These are phyloP conservation scores for Aspergillus fischeri DNA, from an alignment of 2,329 filamentous ascomycete species.

Conservation along the genomic window DNA sequence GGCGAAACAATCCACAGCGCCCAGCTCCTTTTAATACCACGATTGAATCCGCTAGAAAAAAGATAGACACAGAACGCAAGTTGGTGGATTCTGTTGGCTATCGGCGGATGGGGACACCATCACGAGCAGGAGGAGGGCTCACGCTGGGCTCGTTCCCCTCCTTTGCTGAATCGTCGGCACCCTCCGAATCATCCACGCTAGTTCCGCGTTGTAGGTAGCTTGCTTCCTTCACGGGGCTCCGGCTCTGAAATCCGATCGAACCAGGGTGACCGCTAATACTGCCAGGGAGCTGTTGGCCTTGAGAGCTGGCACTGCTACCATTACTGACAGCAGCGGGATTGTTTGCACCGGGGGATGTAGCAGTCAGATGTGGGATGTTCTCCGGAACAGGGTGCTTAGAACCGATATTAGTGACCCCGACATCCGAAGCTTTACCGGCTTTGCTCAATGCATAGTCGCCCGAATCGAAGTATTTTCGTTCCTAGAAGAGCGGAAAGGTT, in stretches of 20 bases:
- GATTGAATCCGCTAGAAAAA: conserved; percentile 8
- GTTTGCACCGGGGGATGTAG: conserved; percentile 49
- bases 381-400: conserved; percentile 92
- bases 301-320: conserved; percentile 25
- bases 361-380: conserved; percentile 86
- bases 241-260: conserved; percentile 50
- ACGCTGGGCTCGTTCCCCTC: conserved; percentile 39
- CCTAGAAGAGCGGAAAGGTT: conserved; percentile 44
- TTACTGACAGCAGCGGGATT: conserved; percentile 32
- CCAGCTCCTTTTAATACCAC: conserved; percentile 30
- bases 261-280: conserved; percentile 40
- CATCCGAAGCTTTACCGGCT: conserved; percentile 91
- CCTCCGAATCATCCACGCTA: conserved; percentile 53
- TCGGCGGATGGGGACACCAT: conserved; percentile 63
- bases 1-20: conserved; percentile 27
- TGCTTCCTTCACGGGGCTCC: conserved; percentile 85
- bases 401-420: conserved; percentile 89
- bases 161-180: conserved; percentile 24
- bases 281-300: conserved; percentile 40
- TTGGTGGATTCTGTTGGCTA: conserved; percentile 30
- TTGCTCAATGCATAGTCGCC: conserved; percentile 96
- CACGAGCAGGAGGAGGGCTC: conserved; percentile 44
- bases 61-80: neutral
- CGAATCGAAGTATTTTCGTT: conserved; percentile 97
- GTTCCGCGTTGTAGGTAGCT: conserved; percentile 82